These are phyloP conservation scores for Pythium biforme DNA, from an alignment of 352 stramenopile genomes.

Conservation along the genomic window DNA sequence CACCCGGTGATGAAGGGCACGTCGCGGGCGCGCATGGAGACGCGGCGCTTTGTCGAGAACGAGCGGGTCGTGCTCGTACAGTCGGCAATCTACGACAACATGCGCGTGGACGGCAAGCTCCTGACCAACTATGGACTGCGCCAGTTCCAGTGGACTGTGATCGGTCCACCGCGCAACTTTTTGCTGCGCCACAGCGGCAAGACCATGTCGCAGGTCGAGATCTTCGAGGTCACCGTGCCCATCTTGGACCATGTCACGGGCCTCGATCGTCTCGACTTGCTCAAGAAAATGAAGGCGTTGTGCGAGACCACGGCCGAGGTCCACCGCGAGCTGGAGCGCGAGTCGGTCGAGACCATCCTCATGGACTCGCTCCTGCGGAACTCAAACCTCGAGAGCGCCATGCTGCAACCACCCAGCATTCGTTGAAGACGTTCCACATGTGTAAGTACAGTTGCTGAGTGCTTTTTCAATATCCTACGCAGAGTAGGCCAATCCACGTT, in stretches of 20 bases:
- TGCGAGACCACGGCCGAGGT: constrained; percentile 12
- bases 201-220: constrained; percentile 16
- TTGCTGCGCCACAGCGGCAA: constrained; percentile 10
- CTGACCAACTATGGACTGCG: constrained; percentile 9
- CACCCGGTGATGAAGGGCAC: background rate
- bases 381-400: background rate
- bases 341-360: constrained; percentile 23
- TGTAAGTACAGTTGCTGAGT: too few relatives aligned
- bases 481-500: background rate
- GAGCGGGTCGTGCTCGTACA: constrained; percentile 20
- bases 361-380: constrained; percentile 15
- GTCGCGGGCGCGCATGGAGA: constrained; percentile 18
- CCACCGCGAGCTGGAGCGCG: constrained; percentile 16
- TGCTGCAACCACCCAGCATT: constrained; percentile 7
- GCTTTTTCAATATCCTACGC: too few relatives aligned
- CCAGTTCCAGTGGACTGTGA: constrained; percentile 24
- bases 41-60: constrained; percentile 11
- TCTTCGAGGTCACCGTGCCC: constrained; percentile 20
- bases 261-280: constrained; percentile 1
- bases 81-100: constrained; percentile 15
- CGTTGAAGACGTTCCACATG: too few relatives aligned
- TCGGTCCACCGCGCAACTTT: constrained; percentile 12
- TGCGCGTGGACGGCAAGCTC: background rate
- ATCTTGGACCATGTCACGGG: constrained; percentile 20
- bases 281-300: constrained; percentile 1